Conservation (phyloP, 305 asterid species). For the Ajuga reptans region DNA sequence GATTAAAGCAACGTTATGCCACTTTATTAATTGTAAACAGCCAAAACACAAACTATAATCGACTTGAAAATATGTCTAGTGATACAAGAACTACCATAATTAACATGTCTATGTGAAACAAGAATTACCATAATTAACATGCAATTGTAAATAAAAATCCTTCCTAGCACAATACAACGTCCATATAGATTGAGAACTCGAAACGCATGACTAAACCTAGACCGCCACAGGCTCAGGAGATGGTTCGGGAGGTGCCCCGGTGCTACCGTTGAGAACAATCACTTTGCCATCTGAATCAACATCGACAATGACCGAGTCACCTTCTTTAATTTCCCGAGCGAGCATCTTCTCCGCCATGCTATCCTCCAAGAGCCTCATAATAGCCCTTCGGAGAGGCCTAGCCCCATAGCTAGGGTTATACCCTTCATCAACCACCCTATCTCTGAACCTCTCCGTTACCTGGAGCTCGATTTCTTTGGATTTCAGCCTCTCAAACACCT, state of each 20-base stretch:
- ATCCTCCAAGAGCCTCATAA: conserved; percentile 90
- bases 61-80: neutral
- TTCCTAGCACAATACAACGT: conserved; percentile 20
- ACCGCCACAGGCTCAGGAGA: conserved; percentile 54
- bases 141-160: conserved; percentile 13
- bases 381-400: conserved; percentile 81
- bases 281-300: conserved; percentile 84
- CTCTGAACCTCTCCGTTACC: conserved; percentile 84
- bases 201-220: conserved; percentile 22
- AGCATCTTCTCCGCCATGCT: conserved; percentile 98
- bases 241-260: conserved; percentile 61
- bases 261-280: conserved; percentile 63
- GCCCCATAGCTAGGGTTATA: conserved; percentile 96
- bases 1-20: neutral
- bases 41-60: neutral
- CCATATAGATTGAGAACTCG: neutral
- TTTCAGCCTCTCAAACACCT: conserved; percentile 69
- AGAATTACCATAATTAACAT: conserved; percentile 6
- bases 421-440: conserved; percentile 91
- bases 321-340: conserved; percentile 79
- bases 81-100: neutral
- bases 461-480: conserved; percentile 75
- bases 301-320: conserved; percentile 80
- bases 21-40: neutral
- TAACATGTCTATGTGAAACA: neutral